These are phyloP conservation scores for Sclerospora graminicola DNA, from an alignment of 352 stramenopile species.

Conservation along the genomic window DNA sequence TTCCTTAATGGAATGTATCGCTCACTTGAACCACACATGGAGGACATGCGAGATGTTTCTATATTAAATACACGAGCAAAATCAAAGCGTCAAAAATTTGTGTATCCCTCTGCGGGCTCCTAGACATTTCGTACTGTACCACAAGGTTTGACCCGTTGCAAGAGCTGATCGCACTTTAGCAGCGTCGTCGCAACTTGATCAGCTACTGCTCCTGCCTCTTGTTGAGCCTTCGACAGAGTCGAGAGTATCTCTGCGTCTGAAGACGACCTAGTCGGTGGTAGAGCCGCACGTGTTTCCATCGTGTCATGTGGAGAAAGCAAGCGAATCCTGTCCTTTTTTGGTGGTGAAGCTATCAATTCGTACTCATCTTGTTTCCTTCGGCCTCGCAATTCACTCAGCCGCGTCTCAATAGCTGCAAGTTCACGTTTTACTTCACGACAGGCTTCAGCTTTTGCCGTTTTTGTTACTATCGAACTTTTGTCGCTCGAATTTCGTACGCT, in stretches of 20 bases:
- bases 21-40: too few relatives aligned
- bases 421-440: conserved; percentile 36
- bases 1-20: too few relatives aligned
- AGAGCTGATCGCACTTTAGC: conserved; percentile 37
- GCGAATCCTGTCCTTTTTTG: too few relatives aligned
- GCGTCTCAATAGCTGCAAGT: conserved; percentile 26
- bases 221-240: too few relatives aligned
- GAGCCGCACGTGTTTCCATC: too few relatives aligned
- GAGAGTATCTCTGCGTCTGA: too few relatives aligned
- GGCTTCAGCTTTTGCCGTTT: conserved; percentile 12
- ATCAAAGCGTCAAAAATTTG: too few relatives aligned
- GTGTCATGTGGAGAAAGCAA: too few relatives aligned
- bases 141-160: conserved; percentile 22
- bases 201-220: conserved; percentile 28
- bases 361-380: conserved; percentile 1
- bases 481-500: conserved; percentile 4
- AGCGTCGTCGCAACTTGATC: conserved; percentile 49
- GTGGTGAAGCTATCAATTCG: not conserved
- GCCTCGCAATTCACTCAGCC: conserved; percentile 22
- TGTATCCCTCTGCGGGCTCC: not conserved
- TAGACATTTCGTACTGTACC: conserved; percentile 7
- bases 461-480: conserved; percentile 1
- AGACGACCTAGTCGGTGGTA: too few relatives aligned
- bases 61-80: too few relatives aligned
- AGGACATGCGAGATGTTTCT: too few relatives aligned